A percentile compares a stretch with the other conserved stretches of the same genome.
These are phyloP conservation scores for Podospora australis DNA, from an alignment of 495 filamentous ascomycete genomes.

Conservation along the genomic window DNA sequence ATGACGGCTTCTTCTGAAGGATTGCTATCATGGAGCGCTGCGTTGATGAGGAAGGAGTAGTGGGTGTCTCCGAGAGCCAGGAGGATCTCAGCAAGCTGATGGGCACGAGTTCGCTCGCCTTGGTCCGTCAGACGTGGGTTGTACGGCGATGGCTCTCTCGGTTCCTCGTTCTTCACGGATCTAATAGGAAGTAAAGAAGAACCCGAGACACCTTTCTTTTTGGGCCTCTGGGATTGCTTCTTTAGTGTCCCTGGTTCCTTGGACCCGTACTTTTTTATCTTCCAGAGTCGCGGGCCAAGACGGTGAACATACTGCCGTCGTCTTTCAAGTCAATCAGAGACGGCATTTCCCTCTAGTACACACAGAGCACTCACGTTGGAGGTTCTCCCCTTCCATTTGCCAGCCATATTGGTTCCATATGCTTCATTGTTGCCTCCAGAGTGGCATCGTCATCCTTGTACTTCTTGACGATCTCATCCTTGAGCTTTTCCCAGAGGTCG, in stretches of 20 bases:
- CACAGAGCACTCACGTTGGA: slow-evolving; percentile 26
- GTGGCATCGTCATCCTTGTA: slow-evolving; percentile 12
- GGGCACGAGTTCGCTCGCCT: neutral
- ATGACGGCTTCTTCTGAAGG: neutral
- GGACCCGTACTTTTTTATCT: slow-evolving; percentile 14
- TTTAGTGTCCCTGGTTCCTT: neutral
- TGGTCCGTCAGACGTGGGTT: neutral
- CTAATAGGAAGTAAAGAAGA: no score
- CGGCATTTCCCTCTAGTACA: no score
- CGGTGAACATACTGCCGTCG: slow-evolving; percentile 19
- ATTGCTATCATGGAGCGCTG: neutral
- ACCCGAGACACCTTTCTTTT: no score
- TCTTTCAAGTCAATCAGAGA: slow-evolving; percentile 6
- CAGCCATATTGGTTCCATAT: no score
- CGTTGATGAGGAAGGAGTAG: slow-evolving; percentile 5
- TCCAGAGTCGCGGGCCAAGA: slow-evolving; percentile 10
- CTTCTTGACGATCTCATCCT: slow-evolving; percentile 7
- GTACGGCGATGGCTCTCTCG: no score
- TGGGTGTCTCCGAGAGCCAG: slow-evolving; percentile 10
- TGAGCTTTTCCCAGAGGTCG: slow-evolving; percentile 4
- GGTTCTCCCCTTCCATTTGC: no score
- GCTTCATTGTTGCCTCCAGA: slow-evolving; percentile 8
- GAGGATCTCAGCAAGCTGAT: slow-evolving; percentile 6
- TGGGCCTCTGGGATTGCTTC: neutral
- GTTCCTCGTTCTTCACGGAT: no score